These are phyloP conservation scores for Chrysanthemum makinoi DNA, from an alignment of 129 eudicot species.

Conservation along the genomic window DNA sequence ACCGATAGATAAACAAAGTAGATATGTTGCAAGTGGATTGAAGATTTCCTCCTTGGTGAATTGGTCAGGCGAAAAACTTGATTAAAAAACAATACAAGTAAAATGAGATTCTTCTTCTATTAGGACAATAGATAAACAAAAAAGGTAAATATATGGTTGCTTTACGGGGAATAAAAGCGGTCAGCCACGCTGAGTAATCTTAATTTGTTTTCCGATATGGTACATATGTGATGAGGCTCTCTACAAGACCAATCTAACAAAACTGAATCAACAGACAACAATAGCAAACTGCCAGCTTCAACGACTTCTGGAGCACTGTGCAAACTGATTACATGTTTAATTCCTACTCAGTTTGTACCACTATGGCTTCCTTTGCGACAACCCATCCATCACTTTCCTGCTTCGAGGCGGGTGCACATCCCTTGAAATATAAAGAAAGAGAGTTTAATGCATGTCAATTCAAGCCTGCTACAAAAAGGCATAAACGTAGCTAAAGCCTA, in stretches of 20 bases:
- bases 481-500: neutral
- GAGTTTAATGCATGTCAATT: neutral
- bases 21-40: too few species aligned
- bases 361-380: constrained; percentile 64
- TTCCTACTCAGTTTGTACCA: constrained; percentile 53
- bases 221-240: neutral
- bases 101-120: too few species aligned
- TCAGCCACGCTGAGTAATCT: too few species aligned
- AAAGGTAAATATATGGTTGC: too few species aligned
- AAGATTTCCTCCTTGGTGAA: too few species aligned
- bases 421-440: constrained; percentile 31
- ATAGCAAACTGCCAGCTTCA: neutral
- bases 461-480: neutral
- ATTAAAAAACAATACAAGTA: too few species aligned
- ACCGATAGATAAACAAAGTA: too few species aligned
- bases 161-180: too few species aligned
- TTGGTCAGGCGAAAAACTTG: too few species aligned
- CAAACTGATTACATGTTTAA: neutral
- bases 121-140: too few species aligned
- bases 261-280: neutral
- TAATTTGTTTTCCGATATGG: too few species aligned
- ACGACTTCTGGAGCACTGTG: neutral
- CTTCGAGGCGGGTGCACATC: constrained; percentile 40
- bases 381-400: constrained; percentile 56
- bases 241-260: neutral